These are phyloP conservation scores for Psilocybe sp. DNA, from an alignment of 768 basidiomycete genomes.

Conservation along the genomic window DNA sequence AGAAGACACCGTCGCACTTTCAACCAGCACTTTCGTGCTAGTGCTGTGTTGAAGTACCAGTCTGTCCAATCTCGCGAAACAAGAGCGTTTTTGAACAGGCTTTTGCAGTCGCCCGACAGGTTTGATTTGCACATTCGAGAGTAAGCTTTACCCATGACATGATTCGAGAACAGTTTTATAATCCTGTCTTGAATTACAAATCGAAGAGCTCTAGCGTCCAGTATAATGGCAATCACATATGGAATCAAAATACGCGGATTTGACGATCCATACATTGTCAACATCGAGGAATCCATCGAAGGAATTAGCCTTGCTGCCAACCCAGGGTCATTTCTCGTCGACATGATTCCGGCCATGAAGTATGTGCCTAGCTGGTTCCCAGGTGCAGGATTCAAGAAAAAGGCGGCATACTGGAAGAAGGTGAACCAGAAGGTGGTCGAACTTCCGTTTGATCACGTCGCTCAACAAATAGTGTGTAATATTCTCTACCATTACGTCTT, in stretches of 20 bases:
- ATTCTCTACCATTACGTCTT: background rate
- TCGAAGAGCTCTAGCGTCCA: conserved; percentile 36
- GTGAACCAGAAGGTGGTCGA: conserved; percentile 7
- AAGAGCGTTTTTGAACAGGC: conserved; percentile 36
- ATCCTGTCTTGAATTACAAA: conserved; percentile 12
- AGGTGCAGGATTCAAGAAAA: conserved; percentile 47
- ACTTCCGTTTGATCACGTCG: conserved; percentile 41
- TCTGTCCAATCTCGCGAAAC: conserved; percentile 44
- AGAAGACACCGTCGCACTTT: conserved; percentile 47
- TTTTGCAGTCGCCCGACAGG: conserved; percentile 11
- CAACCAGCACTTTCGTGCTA: conserved; percentile 46
- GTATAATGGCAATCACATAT: conserved; percentile 20
- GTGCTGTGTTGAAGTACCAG: conserved; percentile 37
- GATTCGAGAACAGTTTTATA: background rate
- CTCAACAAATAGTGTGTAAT: conserved; percentile 36
- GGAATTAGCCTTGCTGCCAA: conserved; percentile 43
- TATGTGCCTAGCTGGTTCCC: conserved; percentile 52
- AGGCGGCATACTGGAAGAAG: conserved; percentile 32
- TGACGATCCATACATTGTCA: no score
- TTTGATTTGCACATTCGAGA: conserved; percentile 17
- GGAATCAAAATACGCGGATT: no score
- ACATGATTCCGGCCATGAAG: conserved; percentile 32
- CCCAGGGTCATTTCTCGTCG: conserved; percentile 34
- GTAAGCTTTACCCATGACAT: conserved; percentile 10
- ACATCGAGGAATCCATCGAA: conserved; percentile 28